Percentiles rank a stretch among this genome's conserved stretches.
phyloP scores from a whole-genome alignment of 1,284 basidiomycete species.

The Limonomyces culmigenus region DNA sequence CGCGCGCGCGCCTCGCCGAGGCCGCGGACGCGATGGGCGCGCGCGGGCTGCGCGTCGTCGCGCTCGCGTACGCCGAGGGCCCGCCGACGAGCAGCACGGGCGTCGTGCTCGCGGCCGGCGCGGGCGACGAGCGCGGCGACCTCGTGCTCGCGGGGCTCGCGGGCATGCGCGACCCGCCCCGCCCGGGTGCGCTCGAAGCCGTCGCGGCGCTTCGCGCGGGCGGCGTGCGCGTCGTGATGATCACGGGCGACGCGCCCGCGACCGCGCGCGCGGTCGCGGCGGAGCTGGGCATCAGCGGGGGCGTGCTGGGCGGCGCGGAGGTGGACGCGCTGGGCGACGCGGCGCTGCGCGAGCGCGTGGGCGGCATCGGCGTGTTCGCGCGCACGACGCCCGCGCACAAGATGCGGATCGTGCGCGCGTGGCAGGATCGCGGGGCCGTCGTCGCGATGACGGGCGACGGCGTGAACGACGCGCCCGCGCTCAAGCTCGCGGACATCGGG shows the following conservation, averaged over 20 bases:
- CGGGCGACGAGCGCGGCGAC: slow-evolving; percentile 31
- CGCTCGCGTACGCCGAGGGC: slow-evolving; percentile 56
- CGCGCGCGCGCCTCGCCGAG: slow-evolving; percentile 44
- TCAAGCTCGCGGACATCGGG: slow-evolving; percentile 97
- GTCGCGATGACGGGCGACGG: slow-evolving; percentile 99
- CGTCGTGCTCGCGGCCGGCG: slow-evolving; percentile 14
- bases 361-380: slow-evolving; percentile 77
- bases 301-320: slow-evolving; percentile 68
- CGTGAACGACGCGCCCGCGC: slow-evolving; percentile 92
- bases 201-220: slow-evolving; percentile 67
- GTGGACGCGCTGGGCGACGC: slow-evolving; percentile 72
- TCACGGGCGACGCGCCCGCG: slow-evolving; percentile 88
- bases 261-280: slow-evolving; percentile 84
- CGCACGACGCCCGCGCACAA: slow-evolving; percentile 93
- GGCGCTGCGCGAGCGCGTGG: slow-evolving; percentile 76
- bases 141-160: slow-evolving; percentile 86
- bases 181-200: slow-evolving; percentile 84
- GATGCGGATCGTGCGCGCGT: slow-evolving; percentile 91
- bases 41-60: slow-evolving; percentile 75
- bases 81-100: slow-evolving; percentile 10
- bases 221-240: slow-evolving; percentile 94
- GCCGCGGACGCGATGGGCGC: slow-evolving; percentile 60
- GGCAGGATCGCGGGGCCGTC: slow-evolving; percentile 74
- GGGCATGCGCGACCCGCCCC: slow-evolving; percentile 91
- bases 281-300: slow-evolving; percentile 59